Evolutionary conservation across 441 rosid genomes (phyloP).

Genomic region (Kokia cookei): DNA sequence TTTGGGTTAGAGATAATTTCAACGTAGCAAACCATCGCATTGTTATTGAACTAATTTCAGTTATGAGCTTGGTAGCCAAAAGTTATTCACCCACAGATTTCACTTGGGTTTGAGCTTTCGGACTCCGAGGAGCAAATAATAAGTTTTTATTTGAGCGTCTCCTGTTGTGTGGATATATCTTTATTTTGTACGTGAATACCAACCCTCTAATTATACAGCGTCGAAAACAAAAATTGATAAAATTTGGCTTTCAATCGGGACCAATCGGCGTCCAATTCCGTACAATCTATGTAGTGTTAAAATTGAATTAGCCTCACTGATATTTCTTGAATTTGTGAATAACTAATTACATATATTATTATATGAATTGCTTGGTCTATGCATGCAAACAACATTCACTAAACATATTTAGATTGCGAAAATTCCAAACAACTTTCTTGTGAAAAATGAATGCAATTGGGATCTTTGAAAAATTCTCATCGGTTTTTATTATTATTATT

Average conservation of each 20-base stretch:
- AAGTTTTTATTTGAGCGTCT: no score
- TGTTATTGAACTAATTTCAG: no score
- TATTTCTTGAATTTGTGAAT: neutral
- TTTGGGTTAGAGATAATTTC: no score
- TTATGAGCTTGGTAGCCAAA: no score
- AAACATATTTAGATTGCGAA: neutral
- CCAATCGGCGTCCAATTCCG: neutral
- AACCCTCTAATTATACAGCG: no score
- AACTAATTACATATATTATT: neutral
- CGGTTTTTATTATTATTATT: no score
- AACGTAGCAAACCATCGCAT: no score
- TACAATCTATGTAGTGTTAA: neutral
- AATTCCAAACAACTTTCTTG: neutral
- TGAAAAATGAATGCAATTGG: neutral
- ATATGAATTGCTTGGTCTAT: neutral
- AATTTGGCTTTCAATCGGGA: neutral
- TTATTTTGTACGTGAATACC: accelerated
- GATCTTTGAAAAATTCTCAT: neutral
- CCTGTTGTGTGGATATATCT: no score
- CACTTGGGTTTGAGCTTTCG: no score
- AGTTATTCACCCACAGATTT: no score
- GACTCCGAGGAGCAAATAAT: accelerated
- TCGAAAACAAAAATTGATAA: neutral
- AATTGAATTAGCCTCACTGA: neutral
- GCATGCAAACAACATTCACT: neutral